These are phyloP conservation scores for Annulohypoxylon maeteangense DNA, from an alignment of 495 filamentous ascomycete species.

Conservation along the genomic window DNA sequence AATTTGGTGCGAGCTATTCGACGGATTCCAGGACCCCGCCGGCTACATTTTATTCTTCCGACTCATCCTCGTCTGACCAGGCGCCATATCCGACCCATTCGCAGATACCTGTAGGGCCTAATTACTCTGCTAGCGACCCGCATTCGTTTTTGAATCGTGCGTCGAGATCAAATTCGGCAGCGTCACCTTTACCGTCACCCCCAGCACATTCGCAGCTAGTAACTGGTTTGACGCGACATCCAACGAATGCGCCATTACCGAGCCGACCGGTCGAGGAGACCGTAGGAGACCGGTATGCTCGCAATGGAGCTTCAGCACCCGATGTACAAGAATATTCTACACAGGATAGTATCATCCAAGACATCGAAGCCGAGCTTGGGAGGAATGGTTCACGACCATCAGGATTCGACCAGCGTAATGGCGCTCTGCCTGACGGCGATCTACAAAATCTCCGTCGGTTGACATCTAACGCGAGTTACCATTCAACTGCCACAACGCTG, in stretches of 20 bases:
- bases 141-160: conserved; percentile 53
- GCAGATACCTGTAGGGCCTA: conserved; percentile 60
- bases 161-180: conserved; percentile 56
- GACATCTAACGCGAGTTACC: conserved; percentile 52
- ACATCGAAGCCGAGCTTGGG: conserved; percentile 63
- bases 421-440: conserved; percentile 55
- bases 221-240: conserved; percentile 59
- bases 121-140: conserved; percentile 55
- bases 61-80: conserved; percentile 48
- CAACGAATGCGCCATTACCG: conserved; percentile 65
- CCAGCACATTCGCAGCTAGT: conserved; percentile 45
- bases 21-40: conserved; percentile 39
- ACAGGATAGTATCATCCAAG: conserved; percentile 64
- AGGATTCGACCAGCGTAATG: conserved; percentile 52
- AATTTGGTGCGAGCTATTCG: conserved; percentile 33
- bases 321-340: conserved; percentile 49
- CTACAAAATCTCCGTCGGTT: conserved; percentile 55
- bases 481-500: conserved; percentile 61
- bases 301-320: conserved; percentile 37
- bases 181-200: conserved; percentile 56
- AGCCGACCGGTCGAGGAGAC: conserved; percentile 60
- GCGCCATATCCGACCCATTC: conserved; percentile 58
- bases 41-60: conserved; percentile 46
- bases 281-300: conserved; percentile 53
- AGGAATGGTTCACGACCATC: conserved; percentile 43